Conservation (phyloP, 1,284 basidiomycete genomes). For the Pseudozyma flocculosa region DNA sequence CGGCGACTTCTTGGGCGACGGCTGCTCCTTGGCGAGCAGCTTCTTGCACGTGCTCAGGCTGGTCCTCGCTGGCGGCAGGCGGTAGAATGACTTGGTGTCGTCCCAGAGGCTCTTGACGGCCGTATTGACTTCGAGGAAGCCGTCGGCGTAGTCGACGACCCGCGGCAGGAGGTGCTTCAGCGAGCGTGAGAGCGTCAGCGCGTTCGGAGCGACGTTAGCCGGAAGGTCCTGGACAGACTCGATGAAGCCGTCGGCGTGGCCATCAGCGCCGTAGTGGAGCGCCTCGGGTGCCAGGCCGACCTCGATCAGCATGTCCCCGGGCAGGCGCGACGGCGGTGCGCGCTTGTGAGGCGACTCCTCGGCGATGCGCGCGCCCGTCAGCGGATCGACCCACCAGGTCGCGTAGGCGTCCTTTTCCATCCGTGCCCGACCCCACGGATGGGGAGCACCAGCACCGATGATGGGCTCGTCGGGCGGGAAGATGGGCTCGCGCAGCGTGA, state of each 20-base stretch:
- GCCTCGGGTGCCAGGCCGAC: conserved; percentile 30
- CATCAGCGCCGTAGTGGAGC: conserved; percentile 21
- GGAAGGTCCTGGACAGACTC: conserved; percentile 18
- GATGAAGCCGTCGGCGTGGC: conserved; percentile 25
- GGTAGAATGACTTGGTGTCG: conserved; percentile 26
- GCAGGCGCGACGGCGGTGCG: conserved; percentile 15
- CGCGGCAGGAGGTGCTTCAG: conserved; percentile 17
- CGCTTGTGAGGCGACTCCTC: too few species aligned
- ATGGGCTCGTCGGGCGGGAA: conserved; percentile 18
- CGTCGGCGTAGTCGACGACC: conserved; percentile 24
- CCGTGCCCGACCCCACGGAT: conserved; percentile 3
- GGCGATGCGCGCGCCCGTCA: too few species aligned
- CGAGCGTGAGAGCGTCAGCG: conserved; percentile 13
- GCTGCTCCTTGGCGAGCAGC: too few species aligned
- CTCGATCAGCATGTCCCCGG: conserved; percentile 19
- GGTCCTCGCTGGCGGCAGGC: conserved; percentile 17
- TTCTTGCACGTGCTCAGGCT: conserved; percentile 5
- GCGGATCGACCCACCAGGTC: too few species aligned
- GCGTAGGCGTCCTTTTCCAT: too few species aligned
- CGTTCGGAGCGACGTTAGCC: conserved; percentile 11
- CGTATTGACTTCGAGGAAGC: conserved; percentile 22
- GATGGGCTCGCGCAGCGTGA: conserved; percentile 19
- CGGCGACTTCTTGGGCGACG: too few species aligned
- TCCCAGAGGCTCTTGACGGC: conserved; percentile 23
- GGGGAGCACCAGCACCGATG: conserved; percentile 2